Percentiles rank a stretch among this genome's conserved stretches.
phyloP scores from a whole-genome alignment of 345 rosid species.

The Abelmoschus esculentus region DNA sequence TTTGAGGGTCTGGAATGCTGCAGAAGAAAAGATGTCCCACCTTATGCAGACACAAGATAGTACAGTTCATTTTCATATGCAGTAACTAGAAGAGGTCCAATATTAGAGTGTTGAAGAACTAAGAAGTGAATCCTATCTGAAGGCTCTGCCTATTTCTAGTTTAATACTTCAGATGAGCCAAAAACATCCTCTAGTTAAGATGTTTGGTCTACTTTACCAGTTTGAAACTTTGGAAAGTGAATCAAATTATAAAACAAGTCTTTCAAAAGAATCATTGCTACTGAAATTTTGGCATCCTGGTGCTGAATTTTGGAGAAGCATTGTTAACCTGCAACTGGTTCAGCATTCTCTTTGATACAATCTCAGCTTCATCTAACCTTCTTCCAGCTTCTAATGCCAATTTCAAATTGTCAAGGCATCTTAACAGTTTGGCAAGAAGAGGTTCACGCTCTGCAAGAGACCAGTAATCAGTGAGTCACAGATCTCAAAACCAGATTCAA shows the following conservation, averaged over 20 bases:
- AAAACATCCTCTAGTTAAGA: background rate
- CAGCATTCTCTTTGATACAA: constrained; percentile 56
- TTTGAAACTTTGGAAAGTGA: background rate
- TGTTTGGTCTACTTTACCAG: background rate
- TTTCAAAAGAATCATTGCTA: background rate
- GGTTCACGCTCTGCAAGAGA: constrained; percentile 48
- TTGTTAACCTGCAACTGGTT: constrained; percentile 1
- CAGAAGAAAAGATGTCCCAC: background rate
- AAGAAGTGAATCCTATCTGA: background rate
- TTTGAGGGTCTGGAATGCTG: background rate
- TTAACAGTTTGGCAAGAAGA: constrained; percentile 53
- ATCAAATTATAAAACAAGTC: background rate
- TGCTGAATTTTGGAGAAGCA: constrained; percentile 4
- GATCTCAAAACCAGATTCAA: constrained; percentile 54
- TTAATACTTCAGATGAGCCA: background rate
- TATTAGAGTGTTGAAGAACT: constrained; percentile 1
- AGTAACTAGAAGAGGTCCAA: background rate
- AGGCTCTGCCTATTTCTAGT: background rate
- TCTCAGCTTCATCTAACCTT: constrained; percentile 42
- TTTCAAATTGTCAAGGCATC: constrained; percentile 44
- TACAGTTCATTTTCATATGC: no score
- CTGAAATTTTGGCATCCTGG: background rate
- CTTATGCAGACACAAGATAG: no score
- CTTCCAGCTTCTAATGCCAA: constrained; percentile 47
- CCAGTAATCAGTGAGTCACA: constrained; percentile 52